These are phyloP conservation scores for Lachancea nothofagi DNA, from an alignment of 805 yeast species.

Conservation along the genomic window DNA sequence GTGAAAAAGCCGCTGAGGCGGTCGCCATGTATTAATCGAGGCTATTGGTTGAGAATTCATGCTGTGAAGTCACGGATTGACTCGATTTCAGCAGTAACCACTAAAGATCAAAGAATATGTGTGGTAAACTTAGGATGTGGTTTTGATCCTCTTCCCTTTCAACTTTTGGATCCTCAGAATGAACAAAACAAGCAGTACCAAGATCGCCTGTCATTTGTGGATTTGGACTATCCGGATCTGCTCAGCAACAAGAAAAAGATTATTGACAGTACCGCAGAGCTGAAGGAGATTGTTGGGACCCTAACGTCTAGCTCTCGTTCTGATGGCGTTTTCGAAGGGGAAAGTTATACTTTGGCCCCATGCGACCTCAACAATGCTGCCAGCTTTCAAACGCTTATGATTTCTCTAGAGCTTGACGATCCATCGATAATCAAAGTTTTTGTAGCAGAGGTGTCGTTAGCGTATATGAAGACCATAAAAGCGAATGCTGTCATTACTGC, in stretches of 20 bases:
- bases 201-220: slow-evolving; percentile 47
- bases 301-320: slow-evolving; percentile 5
- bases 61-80: slow-evolving; percentile 52
- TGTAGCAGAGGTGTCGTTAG: slow-evolving; percentile 77
- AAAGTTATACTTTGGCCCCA: slow-evolving; percentile 51
- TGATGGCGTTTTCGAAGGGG: slow-evolving; percentile 31
- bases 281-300: slow-evolving; percentile 41
- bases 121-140: slow-evolving; percentile 79
- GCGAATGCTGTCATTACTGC: slow-evolving; percentile 59
- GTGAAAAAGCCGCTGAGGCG: slow-evolving; percentile 55
- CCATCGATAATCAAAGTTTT: slow-evolving; percentile 46
- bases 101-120: slow-evolving; percentile 31
- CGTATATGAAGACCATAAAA: slow-evolving; percentile 64
- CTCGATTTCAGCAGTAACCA: slow-evolving; percentile 38
- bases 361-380: slow-evolving; percentile 55
- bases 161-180: slow-evolving; percentile 36
- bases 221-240: slow-evolving; percentile 71
- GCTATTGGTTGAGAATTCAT: slow-evolving; percentile 77
- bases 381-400: slow-evolving; percentile 31
- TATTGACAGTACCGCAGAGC: slow-evolving; percentile 45
- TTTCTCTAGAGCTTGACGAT: slow-evolving; percentile 14
- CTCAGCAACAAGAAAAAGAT: slow-evolving; percentile 49
- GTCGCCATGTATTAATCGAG: slow-evolving; percentile 76
- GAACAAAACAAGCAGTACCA: slow-evolving; percentile 26
- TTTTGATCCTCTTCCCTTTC: slow-evolving; percentile 58